Percentiles rank a stretch among this genome's conserved stretches.
Conservation (phyloP, 139 green algal genomes). For the Zygnema circumcarinatum region DNA sequence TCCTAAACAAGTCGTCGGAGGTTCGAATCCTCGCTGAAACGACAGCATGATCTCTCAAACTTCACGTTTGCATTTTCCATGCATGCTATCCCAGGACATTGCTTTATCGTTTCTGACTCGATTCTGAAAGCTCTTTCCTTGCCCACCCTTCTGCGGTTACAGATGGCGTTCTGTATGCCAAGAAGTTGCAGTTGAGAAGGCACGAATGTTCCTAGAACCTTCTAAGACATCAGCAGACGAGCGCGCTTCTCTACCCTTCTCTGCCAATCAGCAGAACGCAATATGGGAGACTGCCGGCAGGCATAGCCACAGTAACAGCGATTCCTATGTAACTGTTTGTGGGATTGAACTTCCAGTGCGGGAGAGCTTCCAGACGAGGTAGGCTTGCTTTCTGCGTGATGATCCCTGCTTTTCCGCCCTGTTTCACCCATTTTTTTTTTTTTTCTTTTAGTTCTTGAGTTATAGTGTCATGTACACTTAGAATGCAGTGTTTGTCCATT, state of each 20-base stretch:
- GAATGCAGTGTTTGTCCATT: too few species aligned
- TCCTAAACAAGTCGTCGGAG: not conserved
- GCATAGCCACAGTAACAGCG: not conserved
- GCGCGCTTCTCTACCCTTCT: too few species aligned
- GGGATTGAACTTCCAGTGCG: conserved; percentile 24
- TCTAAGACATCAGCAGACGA: not conserved
- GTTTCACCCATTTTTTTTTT: not conserved
- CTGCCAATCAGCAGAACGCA: not conserved
- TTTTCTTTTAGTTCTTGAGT: not conserved
- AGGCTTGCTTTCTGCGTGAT: not conserved
- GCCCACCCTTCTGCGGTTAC: not conserved
- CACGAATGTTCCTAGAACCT: conserved; percentile 47
- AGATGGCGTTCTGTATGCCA: conserved; percentile 22
- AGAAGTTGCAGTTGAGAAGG: conserved; percentile 40
- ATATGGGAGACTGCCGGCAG: not conserved
- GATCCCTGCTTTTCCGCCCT: not conserved
- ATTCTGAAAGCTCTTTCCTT: not conserved
- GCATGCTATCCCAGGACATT: too few species aligned
- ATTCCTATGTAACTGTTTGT: not conserved
- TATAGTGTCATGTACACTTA: too few species aligned
- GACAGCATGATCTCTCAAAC: too few species aligned
- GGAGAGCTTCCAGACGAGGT: not conserved
- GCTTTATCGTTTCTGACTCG: conserved; percentile 13
- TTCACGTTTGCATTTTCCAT: too few species aligned
- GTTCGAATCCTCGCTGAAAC: not conserved